phyloP scores from a whole-genome alignment of 2,329 filamentous ascomycete species.

The Dactylellina cionopaga region DNA sequence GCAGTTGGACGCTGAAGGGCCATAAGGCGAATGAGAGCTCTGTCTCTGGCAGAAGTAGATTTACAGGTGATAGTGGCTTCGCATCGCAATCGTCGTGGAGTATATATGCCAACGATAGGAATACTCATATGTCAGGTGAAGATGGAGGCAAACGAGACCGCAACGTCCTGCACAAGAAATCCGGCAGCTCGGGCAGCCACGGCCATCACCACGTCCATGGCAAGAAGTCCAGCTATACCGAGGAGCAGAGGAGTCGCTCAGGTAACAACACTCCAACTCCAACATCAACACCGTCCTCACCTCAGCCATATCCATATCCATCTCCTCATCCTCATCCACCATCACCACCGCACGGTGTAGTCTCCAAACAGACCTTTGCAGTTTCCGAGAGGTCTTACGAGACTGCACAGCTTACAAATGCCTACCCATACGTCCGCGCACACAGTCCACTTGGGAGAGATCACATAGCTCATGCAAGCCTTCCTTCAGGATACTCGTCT shows the following conservation, averaged over 20 bases:
- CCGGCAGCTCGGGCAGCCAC: constrained; percentile 61
- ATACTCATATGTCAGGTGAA: constrained; percentile 58
- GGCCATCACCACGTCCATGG: constrained; percentile 71
- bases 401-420: constrained; percentile 16
- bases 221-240: constrained; percentile 78
- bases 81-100: constrained; percentile 53
- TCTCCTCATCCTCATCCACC: constrained; percentile 17
- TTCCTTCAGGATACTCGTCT: constrained; percentile 67
- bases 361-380: constrained; percentile 58
- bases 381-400: constrained; percentile 46
- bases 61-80: constrained; percentile 58
- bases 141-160: constrained; percentile 75
- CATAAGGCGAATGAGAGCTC: constrained; percentile 56
- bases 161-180: constrained; percentile 78
- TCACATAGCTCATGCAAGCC: constrained; percentile 59
- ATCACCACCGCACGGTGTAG: constrained; percentile 62
- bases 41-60: constrained; percentile 56
- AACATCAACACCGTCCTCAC: constrained; percentile 56
- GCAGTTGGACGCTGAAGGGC: constrained; percentile 70
- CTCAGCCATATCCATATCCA: constrained; percentile 23
- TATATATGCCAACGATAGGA: constrained; percentile 55
- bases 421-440: constrained; percentile 44
- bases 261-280: constrained; percentile 65
- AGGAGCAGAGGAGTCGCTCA: constrained; percentile 73
- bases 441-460: constrained; percentile 55